These are phyloP conservation scores for Gigaspora rosea DNA, from an alignment of 192 early-diverging fungal genomes.

Conservation along the genomic window DNA sequence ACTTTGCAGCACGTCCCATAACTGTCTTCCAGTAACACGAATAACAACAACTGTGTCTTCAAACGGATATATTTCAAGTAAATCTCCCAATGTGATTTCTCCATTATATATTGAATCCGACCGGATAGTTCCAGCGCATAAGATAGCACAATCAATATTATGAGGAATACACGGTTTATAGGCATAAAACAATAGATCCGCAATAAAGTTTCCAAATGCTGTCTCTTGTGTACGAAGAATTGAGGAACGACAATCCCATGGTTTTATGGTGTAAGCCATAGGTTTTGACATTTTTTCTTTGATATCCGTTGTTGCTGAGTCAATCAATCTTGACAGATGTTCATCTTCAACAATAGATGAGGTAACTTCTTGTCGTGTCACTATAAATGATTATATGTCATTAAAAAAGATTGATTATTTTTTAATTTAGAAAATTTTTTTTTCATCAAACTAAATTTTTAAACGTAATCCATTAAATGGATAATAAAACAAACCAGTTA, in stretches of 20 bases:
- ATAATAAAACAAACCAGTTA: conserved; percentile 37
- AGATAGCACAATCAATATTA: conserved; percentile 45
- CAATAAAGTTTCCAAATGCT: conserved; percentile 62
- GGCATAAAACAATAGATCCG: conserved; percentile 65
- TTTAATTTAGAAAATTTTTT: no score
- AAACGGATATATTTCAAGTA: conserved; percentile 70
- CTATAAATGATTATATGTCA: conserved; percentile 16
- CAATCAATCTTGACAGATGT: conserved; percentile 47
- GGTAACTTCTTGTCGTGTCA: conserved; percentile 48
- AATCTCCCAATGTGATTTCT: conserved; percentile 58
- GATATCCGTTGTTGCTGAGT: conserved; percentile 50
- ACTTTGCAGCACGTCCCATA: conserved; percentile 66
- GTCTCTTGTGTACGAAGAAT: conserved; percentile 61
- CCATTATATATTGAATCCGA: conserved; percentile 58
- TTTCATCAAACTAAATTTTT: no score
- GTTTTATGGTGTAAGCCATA: conserved; percentile 54
- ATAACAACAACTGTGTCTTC: conserved; percentile 69
- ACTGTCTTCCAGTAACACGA: conserved; percentile 57
- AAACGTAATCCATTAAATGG: background rate
- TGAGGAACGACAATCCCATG: conserved; percentile 60
- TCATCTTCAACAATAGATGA: conserved; percentile 42
- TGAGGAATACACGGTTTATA: conserved; percentile 35
- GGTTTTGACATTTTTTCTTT: conserved; percentile 52
- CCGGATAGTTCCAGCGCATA: conserved; percentile 66
- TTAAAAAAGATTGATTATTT: no score